Base-by-base conservation (phyloP, 2,329 filamentous ascomycete species). In the Monosporascus cannonballus region DNA sequence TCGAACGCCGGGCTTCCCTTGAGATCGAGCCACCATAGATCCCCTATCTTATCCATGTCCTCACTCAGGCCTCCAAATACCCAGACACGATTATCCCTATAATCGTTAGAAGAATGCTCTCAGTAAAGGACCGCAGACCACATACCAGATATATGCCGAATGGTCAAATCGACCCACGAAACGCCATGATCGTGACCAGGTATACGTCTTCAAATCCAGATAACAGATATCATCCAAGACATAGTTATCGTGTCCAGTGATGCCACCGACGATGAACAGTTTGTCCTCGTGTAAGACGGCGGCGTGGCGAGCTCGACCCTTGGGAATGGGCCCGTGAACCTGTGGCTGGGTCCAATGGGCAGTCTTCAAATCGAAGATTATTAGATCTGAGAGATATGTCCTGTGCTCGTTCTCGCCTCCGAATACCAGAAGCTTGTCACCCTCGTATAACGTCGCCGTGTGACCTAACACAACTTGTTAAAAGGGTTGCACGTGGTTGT, bases 351-450 rank as follows among this genome's bases (percentile, higher is more conserved):
- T 95, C 94, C 94, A 99, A 66, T 95, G 87, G 37, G 93, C 91
- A 0, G 90, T 94, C 67, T 92, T 89, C 53, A 99, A 83, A 68
- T 99, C 92, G 67, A 99, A 96, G 49, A 99, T 86, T 58, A 97
- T 95, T 22, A 99, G 83, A 68, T 99, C 94, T 47, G 92, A 95
- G 14, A 99, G 84, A 68, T 96, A 96, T 53, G 92, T 92, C 60
- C 92, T 84, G 67, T 97, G 94, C 69, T 99, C 94, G 71, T 99
- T 99, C 74, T 99, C 94, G 59, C 94, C 94, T 52, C 94, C 94
- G 67, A 96, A 99, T 2, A 99, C 91, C 2, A 99, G 80, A n/a
- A 99, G 78, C 71, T 97, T 97, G 70, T 93, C 87, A 56, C 90
- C 91, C 71, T 95, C 84, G 75, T 96, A 96, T 1, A 99, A 78